phyloP scores from a whole-genome alignment of 2,329 filamentous ascomycete species.

The Calonectria montana region DNA sequence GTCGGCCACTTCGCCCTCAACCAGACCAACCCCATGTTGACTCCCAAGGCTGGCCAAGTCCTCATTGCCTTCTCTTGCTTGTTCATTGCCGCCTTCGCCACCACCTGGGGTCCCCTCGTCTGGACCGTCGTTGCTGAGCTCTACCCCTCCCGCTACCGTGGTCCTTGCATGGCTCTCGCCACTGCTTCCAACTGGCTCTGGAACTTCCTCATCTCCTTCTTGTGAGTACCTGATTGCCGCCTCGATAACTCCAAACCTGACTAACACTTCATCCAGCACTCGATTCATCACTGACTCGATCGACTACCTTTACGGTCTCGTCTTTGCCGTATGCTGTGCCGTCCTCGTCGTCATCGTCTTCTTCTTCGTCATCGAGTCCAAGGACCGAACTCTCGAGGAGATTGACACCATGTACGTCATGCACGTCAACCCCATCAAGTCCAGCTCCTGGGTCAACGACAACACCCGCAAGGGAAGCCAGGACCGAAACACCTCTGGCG shows the following conservation, averaged over 20 bases:
- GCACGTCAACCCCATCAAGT: slow-evolving; percentile 61
- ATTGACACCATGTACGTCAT: slow-evolving; percentile 80
- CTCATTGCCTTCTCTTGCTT: slow-evolving; percentile 78
- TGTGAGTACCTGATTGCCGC: slow-evolving; percentile 45
- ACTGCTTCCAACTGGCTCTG: slow-evolving; percentile 72
- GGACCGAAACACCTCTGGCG: neutral
- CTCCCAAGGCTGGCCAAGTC: slow-evolving; percentile 63
- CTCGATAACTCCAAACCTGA: neutral
- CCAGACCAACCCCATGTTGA: slow-evolving; percentile 53
- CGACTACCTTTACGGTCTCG: slow-evolving; percentile 76
- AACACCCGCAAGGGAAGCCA: slow-evolving; percentile 11
- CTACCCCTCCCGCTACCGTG: slow-evolving; percentile 69
- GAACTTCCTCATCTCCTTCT: slow-evolving; percentile 70
- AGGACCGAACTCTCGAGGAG: slow-evolving; percentile 78
- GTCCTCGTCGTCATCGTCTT: slow-evolving; percentile 74
- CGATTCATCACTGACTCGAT: slow-evolving; percentile 79
- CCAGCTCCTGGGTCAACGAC: slow-evolving; percentile 43
- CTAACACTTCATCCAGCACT: slow-evolving; percentile 56
- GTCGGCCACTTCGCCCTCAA: slow-evolving; percentile 60
- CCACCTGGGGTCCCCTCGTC: slow-evolving; percentile 76
- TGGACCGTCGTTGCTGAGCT: slow-evolving; percentile 75
- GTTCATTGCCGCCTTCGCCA: slow-evolving; percentile 75
- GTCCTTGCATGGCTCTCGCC: slow-evolving; percentile 65
- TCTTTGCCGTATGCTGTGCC: slow-evolving; percentile 77
- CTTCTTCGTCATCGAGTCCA: slow-evolving; percentile 81